Conservation (phyloP, 257 asterid genomes). For the Paraleonurus japonicus region DNA sequence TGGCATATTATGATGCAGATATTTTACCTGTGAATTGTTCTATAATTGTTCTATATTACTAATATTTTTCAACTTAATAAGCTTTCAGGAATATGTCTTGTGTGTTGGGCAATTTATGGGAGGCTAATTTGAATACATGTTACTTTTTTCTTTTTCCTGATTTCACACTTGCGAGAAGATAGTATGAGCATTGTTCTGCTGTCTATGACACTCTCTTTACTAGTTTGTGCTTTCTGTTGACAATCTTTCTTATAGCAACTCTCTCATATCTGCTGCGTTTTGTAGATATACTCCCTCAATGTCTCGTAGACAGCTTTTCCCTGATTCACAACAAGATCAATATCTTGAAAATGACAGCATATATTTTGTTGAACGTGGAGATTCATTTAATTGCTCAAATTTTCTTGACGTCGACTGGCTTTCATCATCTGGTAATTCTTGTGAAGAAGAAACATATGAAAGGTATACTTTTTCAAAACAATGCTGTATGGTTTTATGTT, state of each 20-base stretch:
- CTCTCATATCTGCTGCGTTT: slow-evolving; percentile 12
- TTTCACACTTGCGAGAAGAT: not conserved
- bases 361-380: slow-evolving; percentile 42
- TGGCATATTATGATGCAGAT: not conserved
- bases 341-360: slow-evolving; percentile 42
- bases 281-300: slow-evolving; percentile 67
- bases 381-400: slow-evolving; percentile 63
- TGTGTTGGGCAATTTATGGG: not conserved
- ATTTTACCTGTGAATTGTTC: not conserved
- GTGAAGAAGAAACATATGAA: slow-evolving; percentile 80
- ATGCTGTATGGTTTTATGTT: not conserved
- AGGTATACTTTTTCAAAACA: slow-evolving; percentile 41
- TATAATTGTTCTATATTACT: not conserved
- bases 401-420: slow-evolving; percentile 77
- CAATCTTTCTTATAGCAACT: not conserved
- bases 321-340: slow-evolving; percentile 41
- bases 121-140: not conserved
- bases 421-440: slow-evolving; percentile 88
- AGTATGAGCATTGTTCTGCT: not conserved
- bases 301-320: slow-evolving; percentile 55
- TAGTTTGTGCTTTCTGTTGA: slow-evolving; percentile 11
- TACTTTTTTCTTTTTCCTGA: not conserved
- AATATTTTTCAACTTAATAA: not conserved
- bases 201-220: not conserved
- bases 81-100: not conserved